A percentile compares a stretch with the other conserved stretches of the same genome.
Evolutionary conservation across 306 rosid species (phyloP).

Genomic region (Cicer cuneatum): DNA sequence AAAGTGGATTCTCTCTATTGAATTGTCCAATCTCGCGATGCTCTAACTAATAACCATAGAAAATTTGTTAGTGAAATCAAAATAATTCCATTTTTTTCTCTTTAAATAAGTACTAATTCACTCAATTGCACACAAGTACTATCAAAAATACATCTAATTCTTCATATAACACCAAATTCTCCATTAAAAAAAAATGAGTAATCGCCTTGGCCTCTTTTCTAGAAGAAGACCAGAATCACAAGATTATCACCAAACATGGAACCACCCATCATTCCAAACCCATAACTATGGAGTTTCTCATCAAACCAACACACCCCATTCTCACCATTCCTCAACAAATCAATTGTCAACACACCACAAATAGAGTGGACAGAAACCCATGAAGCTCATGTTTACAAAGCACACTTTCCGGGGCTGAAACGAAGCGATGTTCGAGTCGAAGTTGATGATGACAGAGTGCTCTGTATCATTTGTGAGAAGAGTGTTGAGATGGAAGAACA

Average conservation of each 20-base stretch:
- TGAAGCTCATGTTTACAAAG: slow-evolving; percentile 51
- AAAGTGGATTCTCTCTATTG: slow-evolving; percentile 44
- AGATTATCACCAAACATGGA: slow-evolving; percentile 14
- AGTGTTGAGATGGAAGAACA: slow-evolving; percentile 49
- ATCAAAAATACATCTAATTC: neutral
- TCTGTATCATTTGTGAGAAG: slow-evolving; percentile 55
- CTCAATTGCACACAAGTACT: slow-evolving; percentile 7
- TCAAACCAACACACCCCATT: neutral
- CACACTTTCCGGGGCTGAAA: slow-evolving; percentile 52
- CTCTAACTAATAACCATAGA: slow-evolving; percentile 9
- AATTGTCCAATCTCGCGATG: slow-evolving; percentile 11
- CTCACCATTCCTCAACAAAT: slow-evolving; percentile 32
- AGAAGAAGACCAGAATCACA: slow-evolving; percentile 40
- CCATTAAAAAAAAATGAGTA: neutral
- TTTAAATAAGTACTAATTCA: slow-evolving; percentile 32
- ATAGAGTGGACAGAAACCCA: slow-evolving; percentile 55
- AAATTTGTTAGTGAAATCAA: neutral
- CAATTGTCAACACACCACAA: slow-evolving; percentile 7
- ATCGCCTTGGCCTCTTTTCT: too few species aligned
- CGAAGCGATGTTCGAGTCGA: slow-evolving; percentile 58
- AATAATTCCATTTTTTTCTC: neutral
- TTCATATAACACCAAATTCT: neutral
- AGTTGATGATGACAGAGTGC: slow-evolving; percentile 51
- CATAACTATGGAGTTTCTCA: neutral
- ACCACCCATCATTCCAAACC: slow-evolving; percentile 27